Base-by-base conservation (phyloP, 306 rosid species). In the Gastrolobium bilobum region DNA sequence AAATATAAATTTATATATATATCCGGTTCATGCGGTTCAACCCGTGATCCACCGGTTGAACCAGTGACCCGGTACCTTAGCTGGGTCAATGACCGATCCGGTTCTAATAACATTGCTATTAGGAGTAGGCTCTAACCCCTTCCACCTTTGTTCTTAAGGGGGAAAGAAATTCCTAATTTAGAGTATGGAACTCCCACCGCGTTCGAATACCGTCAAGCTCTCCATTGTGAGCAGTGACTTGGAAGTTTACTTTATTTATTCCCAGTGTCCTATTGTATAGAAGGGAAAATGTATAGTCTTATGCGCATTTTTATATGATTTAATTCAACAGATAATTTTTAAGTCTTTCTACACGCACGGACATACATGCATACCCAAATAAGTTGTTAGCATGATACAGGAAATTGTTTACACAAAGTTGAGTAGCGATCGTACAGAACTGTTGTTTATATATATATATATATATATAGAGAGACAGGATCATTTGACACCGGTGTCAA, bases 121-220 rank as follows among this genome's bases (percentile, higher is more conserved):
- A 86, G 89, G 75, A 66, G 76, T 76, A 83, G 85, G 83, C 59
- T 68, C 51, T 61, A 57, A 54, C 62, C 62, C 59, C 62, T 57
- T 73, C 42, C 33, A 58, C 52, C 26, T 34, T 79, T 58, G 71
- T 68, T 74, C 39, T 75, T 33, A 30, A 62, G 76, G 53, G 78
- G 76, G 58, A 37, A 46, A 51, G 30, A 73, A 72, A 13, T 75
- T 75, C 52, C 67, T 47, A 37, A 67, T 82, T 81, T 38, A n/a
- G 56, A 66, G 39, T 37, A 37, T 73, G 79, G 79, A 80, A 66
- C 79, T 83, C 54, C 53, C 66, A 76, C 83, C 81, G 37, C 75
- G 43, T 59, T 71, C 29, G 48, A 40, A 44, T 71, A 46, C 71
- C 66, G 53, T 39, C 60, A 77, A 66, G 70, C 72, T 51, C 66